Percentiles rank a stretch among this genome's conserved stretches.
phyloP scores from a whole-genome alignment of 257 asterid species.

The Anisodus tanguticus region DNA sequence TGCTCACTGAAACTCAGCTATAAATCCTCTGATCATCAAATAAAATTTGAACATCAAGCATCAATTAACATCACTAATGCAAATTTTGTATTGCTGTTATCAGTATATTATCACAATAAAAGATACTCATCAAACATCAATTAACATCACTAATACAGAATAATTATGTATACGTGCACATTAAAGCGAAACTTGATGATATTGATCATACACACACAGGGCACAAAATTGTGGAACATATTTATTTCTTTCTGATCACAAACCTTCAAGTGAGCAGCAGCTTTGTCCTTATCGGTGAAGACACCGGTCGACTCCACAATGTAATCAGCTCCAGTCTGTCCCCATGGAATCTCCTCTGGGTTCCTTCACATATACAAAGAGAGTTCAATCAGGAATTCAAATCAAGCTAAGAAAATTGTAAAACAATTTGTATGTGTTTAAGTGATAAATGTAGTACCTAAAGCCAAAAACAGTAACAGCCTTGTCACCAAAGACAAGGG shows the following conservation, averaged over 20 bases:
- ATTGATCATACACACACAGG: background rate
- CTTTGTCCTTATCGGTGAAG: slow-evolving; percentile 82
- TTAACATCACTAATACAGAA: background rate
- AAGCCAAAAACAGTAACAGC: slow-evolving; percentile 70
- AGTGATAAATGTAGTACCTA: slow-evolving; percentile 44
- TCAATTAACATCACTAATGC: background rate
- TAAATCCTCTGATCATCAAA: slow-evolving; percentile 4
- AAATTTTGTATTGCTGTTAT: background rate
- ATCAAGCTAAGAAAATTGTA: background rate
- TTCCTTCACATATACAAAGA: slow-evolving; percentile 45
- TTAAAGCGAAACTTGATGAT: background rate
- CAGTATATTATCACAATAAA: background rate
- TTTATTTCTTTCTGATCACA: background rate
- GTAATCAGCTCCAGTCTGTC: slow-evolving; percentile 75
- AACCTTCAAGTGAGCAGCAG: slow-evolving; percentile 91
- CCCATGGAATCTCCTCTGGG: slow-evolving; percentile 95
- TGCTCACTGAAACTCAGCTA: background rate
- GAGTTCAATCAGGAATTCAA: background rate
- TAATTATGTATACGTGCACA: background rate
- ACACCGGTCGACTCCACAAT: slow-evolving; percentile 88
- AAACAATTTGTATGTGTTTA: background rate
- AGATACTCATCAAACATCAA: background rate
- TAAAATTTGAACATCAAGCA: background rate
- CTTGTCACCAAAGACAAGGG: slow-evolving; percentile 77
- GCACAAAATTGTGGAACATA: background rate